A percentile compares a stretch with the other conserved stretches of the same genome.
These are phyloP conservation scores for Penicillium bialowiezense DNA, from an alignment of 495 filamentous ascomycete genomes.

Conservation along the genomic window DNA sequence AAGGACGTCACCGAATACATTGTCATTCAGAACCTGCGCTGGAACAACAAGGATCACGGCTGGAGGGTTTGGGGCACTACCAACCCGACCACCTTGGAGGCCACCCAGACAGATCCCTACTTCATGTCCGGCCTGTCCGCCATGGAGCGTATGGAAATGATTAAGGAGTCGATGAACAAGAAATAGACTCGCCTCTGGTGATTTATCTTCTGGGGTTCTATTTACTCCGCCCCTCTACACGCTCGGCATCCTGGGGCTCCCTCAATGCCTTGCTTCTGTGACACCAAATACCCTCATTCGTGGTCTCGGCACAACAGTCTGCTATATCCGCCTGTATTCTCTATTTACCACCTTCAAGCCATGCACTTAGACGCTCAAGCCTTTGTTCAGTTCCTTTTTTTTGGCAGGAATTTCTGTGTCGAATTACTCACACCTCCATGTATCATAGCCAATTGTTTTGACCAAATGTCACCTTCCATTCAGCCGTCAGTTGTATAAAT, in stretches of 20 bases:
- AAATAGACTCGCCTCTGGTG: constrained; percentile 14
- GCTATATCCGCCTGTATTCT: neutral
- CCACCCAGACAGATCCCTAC: constrained; percentile 31
- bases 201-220: neutral
- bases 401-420: constrained; percentile 5
- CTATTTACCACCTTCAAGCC: neutral
- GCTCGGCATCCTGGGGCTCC: too few species aligned
- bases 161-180: constrained; percentile 28
- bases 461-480: constrained; percentile 1
- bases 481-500: constrained; percentile 3
- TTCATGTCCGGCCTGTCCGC: constrained; percentile 32
- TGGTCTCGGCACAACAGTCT: neutral
- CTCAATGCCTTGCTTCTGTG: neutral
- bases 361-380: neutral
- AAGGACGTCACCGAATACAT: constrained; percentile 73
- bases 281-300: neutral
- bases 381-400: neutral
- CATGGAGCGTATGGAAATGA: constrained; percentile 32
- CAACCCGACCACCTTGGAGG: constrained; percentile 55
- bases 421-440: constrained; percentile 22
- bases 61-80: constrained; percentile 80
- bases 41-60: constrained; percentile 52
- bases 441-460: constrained; percentile 19
- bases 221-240: neutral
- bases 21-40: constrained; percentile 64